Evolutionary conservation across 2,329 filamentous ascomycete genomes (phyloP), one percentile per base, ranked within the genome.

Genomic region (Zymoseptoria pseudotritici): DNA sequence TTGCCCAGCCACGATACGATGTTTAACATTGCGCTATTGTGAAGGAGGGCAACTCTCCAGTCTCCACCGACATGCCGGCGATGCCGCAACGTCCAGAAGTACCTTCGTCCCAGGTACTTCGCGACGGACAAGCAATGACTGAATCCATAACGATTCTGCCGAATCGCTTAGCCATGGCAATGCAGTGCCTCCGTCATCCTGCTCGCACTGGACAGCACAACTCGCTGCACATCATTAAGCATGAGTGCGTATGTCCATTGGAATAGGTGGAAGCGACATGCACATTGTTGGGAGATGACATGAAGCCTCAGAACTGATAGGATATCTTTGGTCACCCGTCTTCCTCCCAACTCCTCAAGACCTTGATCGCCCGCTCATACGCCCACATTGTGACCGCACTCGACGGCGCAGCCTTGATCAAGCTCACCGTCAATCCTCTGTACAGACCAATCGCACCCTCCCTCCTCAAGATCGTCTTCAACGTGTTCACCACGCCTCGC

Each of bases 301-400:
- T 17, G 26, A 29, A 29, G 26, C 26, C 26, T 46, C 36, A 17
- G 4, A 17, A 46, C 36, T 46, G 13, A 46, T 46, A 17, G 36
- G 10, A 17, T 46, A n/a, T 46, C 36, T 46, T 46, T 17, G 36
- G 17, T 17, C 17, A 11, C 17, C 36, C 36, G 17, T 42, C 11
- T 42, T 42, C 36, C 6, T 60, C 63, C 54, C 64, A 53, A 8
- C 31, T 57, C 59, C 61, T 64, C 20, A 72, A 53, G 46, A 67
- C 21, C 50, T 67, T 82, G 76, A 97, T 77, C 19, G 83, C 83
- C 70, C 87, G 80, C 77, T 96, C 92, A 75, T 96, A 97, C 1
- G 90, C 95, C 91, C 91, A 97, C 80, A 97, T 90, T 0, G 92
- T 97, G 31, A 96, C 85, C 6, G 92, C 91, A 73, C 90, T 94